Conservation (phyloP, 1,284 basidiomycete genomes). For the Phlebopus sp. region DNA sequence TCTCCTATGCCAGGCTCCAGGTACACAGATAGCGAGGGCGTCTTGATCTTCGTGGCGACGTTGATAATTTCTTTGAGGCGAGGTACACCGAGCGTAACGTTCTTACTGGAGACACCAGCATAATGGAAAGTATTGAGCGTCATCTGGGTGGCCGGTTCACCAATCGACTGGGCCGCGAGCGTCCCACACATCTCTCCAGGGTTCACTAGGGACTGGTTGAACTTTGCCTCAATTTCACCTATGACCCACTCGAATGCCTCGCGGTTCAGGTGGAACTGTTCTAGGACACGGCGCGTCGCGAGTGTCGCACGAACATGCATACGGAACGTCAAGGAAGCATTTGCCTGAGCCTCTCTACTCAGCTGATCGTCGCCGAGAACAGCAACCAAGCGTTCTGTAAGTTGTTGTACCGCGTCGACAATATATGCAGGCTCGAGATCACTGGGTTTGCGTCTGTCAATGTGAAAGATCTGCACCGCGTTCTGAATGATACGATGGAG, state of each 20-base stretch:
- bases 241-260: slow-evolving; percentile 98
- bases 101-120: slow-evolving; percentile 97
- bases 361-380: slow-evolving; percentile 84
- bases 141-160: slow-evolving; percentile 99
- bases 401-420: slow-evolving; percentile 72
- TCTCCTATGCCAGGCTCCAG: slow-evolving; percentile 72
- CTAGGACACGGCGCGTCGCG: slow-evolving; percentile 80
- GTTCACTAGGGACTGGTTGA: slow-evolving; percentile 88
- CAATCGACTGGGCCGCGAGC: slow-evolving; percentile 96
- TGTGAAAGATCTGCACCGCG: slow-evolving; percentile 95
- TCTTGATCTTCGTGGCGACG: slow-evolving; percentile 98
- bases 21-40: slow-evolving; percentile 92
- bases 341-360: slow-evolving; percentile 77
- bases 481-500: slow-evolving; percentile 94
- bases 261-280: slow-evolving; percentile 81
- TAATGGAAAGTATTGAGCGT: slow-evolving; percentile 98
- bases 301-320: slow-evolving; percentile 92
- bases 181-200: slow-evolving; percentile 99
- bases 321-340: slow-evolving; percentile 90
- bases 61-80: slow-evolving; percentile 99
- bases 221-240: slow-evolving; percentile 94
- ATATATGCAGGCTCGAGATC: slow-evolving; percentile 91
- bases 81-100: slow-evolving; percentile 97
- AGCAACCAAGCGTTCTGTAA: slow-evolving; percentile 74
- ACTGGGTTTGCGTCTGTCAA: slow-evolving; percentile 89